Base-by-base conservation (phyloP, 208 protist genomes). In the Leishmania guyanensis region DNA sequence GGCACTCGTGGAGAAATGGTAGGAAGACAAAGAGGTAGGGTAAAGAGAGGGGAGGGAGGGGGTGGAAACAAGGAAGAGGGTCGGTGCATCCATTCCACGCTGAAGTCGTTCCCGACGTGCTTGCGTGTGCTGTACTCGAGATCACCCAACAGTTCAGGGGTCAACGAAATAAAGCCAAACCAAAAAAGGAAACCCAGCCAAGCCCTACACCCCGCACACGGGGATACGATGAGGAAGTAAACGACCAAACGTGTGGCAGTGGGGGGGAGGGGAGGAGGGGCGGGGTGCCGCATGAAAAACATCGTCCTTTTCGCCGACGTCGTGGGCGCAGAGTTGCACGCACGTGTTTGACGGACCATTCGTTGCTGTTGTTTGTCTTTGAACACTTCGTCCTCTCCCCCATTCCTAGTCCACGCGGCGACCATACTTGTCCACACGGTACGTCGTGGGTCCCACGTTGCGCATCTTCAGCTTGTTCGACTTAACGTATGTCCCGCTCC, bases 341-440 rank as follows among this genome's bases (percentile, higher is more conserved):
- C 72, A 60, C 51, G 39, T 62, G 53, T 60, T 29, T 39, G 26
- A 39, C 26, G 8, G 50, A n/a, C 12, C 33, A 39, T 17, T 29
- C 46, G 65, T 9, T 64, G 39, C 10, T 62, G n/a, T 39, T 48
- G 72, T 62, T 46, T 48, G 48, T 60, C 16, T 58, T 48, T 1
- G 70, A 39, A 12, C 1, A 29, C n/a, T 48, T 68, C 39, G 29
- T 12, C 62, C 62, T 33, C 8, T n/a, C 62, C 10, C 62, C 17
- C 62, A 17, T 64, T 43, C 53, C 85, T 90, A 97, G 16, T 92
- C 90, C 3, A 96, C 89, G 48, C 92, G 93, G 33, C 93, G 88
- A 17, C 95, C 95, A 79, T 96, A 98, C 86, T 97, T 97, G 75
- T 98, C 95, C 16, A 94, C 91, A 66, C 95, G 92, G 83, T 92